A percentile compares a stretch with the other conserved stretches of the same genome.
Conservation (phyloP, 129 eudicot genomes). For the Chrysanthemum makinoi region DNA sequence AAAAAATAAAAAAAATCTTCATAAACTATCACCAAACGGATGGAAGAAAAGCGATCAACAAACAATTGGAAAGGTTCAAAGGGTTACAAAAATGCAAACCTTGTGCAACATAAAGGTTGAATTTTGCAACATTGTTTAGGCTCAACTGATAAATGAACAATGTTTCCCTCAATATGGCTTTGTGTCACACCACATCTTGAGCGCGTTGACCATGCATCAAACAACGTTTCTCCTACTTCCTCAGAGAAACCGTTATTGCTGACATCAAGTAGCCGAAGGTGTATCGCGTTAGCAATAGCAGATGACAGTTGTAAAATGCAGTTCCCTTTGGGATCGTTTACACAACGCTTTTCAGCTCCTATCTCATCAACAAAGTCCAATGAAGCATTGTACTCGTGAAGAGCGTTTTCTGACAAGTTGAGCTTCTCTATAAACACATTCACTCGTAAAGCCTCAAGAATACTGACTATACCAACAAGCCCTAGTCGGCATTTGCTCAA, state of each 20-base stretch:
- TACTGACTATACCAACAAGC: constrained; percentile 39
- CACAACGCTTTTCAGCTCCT: too few relatives aligned
- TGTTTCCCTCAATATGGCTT: constrained; percentile 48
- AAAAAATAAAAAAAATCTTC: too few relatives aligned
- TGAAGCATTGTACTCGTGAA: constrained; percentile 23
- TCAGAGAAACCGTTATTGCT: constrained; percentile 64
- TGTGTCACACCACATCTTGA: constrained; percentile 35
- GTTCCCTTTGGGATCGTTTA: too few relatives aligned
- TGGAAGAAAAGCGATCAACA: too few relatives aligned
- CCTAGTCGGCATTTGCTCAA: constrained; percentile 68
- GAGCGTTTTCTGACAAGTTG: constrained; percentile 66
- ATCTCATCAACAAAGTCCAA: too few relatives aligned
- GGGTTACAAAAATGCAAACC: too few relatives aligned
- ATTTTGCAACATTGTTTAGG: constrained; percentile 53
- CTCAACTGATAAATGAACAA: constrained; percentile 56
- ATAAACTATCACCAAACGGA: too few relatives aligned
- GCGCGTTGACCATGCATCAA: constrained; percentile 53
- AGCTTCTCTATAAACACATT: constrained; percentile 63
- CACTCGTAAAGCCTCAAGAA: constrained; percentile 53
- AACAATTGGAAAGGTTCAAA: too few relatives aligned
- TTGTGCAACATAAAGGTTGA: constrained; percentile 56
- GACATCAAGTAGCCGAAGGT: constrained; percentile 60
- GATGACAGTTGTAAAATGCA: constrained; percentile 35
- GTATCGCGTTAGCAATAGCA: constrained; percentile 51
- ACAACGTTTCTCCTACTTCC: constrained; percentile 44